Base-by-base conservation (phyloP, 805 yeast species). In the Saccharomycopsis fibuligera region DNA sequence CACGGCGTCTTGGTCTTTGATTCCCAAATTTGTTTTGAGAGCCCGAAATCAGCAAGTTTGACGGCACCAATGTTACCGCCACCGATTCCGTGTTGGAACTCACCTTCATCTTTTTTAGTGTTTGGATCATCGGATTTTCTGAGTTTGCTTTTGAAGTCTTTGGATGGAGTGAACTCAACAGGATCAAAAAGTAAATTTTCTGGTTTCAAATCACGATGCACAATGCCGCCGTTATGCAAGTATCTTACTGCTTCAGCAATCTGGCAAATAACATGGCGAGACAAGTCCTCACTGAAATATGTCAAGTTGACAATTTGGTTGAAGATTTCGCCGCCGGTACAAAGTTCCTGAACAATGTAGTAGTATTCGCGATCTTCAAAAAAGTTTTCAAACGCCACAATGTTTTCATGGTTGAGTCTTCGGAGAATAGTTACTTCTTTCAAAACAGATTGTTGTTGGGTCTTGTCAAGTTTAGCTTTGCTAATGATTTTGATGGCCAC, bases 1-100 rank as follows among this genome's bases (percentile, higher is more conserved):
- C 99, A 93, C 0, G 99, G 99, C 0, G 99, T 93, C 74, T 88
- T 87, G 21, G 97, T 86, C 58, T 86, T 86, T 43, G 82, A 76
- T 59, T 84, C 86, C 81, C 89, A 84, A 29, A 91, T 80, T 61
- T 89, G 86, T 65, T 93, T 93, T 3, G 96, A 87, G 17, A 93
- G 69, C 0, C 99, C 99, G 67, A 93, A 93, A 65, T 93, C 99
- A 1, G 98, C 98, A 45, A 93, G 70, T 64, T 91, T 91, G 30
- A 93, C 89, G 14, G 69, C 58, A 6, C 98, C 99, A 56, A 93
- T 84, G 12, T 90, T 86, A 47, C 96, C 99, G 41, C 95, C 96
- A 30, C 99, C 99, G 19, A 86, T 68, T 10, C 86, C 86, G 3
- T 84, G 82, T 8, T 65, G 65, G 58, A 90, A 93, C 53, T 74